Evolutionary conservation across 2,329 filamentous ascomycete genomes (phyloP), one percentile per base, ranked within the genome.

Genomic region (Phialocephala sp.): DNA sequence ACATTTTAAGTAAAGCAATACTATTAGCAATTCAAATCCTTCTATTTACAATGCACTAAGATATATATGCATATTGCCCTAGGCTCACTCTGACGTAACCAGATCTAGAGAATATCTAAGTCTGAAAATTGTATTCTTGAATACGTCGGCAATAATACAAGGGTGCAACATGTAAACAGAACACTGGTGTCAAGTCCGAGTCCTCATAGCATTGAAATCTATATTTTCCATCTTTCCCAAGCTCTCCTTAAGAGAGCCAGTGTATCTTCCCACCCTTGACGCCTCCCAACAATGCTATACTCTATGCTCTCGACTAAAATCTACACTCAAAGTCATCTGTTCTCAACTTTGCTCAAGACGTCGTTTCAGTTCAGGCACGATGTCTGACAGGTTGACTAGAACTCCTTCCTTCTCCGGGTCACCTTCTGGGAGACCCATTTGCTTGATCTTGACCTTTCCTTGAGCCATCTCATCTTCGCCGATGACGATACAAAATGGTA

Each of bases 381-480:
- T 79, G 63, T 88, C 82, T 37, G 79, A 79, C 69, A 91, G 83
- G 61, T 89, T 82, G 24, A 97, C 87, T 64, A 93, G 80, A 50
- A 94, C 85, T 59, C 94, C 94, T 66, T 97, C 91, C 82, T 97
- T 97, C 78, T 97, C 92, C 0, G 93, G 89, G 83, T 97, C 91
- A 32, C 89, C 92, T 47, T 95, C 90, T 3, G 86, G 85, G 63
- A 96, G 82, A 55, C 93, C 89, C 80, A 93, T 85, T 82, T 90
- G 88, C 87, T 98, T 98, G 77, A 97, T 85, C 80, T 91, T 92
- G 71, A 96, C 90, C 77, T 97, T 90, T 61, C 93, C 93, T 32
- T 87, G 84, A 66, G 89, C 89, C 47, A 97, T 81, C 80, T 98
- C 94, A 63, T 97, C 93, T 74, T 97, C 92, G 54, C 94, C 94